Base-by-base conservation (phyloP, 768 basidiomycete genomes). In the Termitomyces sp. region DNA sequence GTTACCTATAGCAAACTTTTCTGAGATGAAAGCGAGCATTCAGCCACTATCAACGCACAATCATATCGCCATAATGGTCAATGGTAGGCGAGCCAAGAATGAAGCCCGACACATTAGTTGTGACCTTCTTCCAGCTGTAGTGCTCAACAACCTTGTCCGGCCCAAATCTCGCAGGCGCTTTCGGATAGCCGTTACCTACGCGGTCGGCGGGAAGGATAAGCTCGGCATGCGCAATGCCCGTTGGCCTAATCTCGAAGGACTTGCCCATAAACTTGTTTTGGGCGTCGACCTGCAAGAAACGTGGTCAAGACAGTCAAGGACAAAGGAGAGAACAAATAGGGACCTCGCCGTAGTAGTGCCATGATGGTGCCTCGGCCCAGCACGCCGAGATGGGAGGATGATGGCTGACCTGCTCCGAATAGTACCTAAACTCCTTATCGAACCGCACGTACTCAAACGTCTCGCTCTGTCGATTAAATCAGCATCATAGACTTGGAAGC, bases 221-320 rank as follows among this genome's bases (percentile, higher is more conserved):
- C 46, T 96, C 90, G 5, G 82, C 88, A 64, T 98, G 95, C 0
- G 94, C 95, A 10, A 93, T 79, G n/a, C 95, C 95, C 2, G 94
- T 98, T 1, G 95, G 95, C 26, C 92, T 76, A 64, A 98, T 97
- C 76, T 98, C 95, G 67, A 98, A 98, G 0, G 89, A 92, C 70
- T 94, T 93, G 43, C 95, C 95, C 81, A 94, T 88, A 71, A 98
- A 97, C 72, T 87, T 96, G 70, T 94, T 95, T 71, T 97, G 94
- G 3, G 95, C 95, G 66, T 97, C 95, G 54, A 98, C 95, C 86
- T 94, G 55, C 2, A 57, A 30, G n/a, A 14, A 32, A 2, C 1
- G 40, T n/a, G n/a, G 7, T 41, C n/a, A 41, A 41, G 14, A 40
- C 18, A 8, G 22, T 47, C 30, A 28, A 32, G n/a, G 50, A 40